These are phyloP conservation scores for Fusarium verticillioides DNA, from an alignment of 2,329 filamentous ascomycete species.

Conservation along the genomic window DNA sequence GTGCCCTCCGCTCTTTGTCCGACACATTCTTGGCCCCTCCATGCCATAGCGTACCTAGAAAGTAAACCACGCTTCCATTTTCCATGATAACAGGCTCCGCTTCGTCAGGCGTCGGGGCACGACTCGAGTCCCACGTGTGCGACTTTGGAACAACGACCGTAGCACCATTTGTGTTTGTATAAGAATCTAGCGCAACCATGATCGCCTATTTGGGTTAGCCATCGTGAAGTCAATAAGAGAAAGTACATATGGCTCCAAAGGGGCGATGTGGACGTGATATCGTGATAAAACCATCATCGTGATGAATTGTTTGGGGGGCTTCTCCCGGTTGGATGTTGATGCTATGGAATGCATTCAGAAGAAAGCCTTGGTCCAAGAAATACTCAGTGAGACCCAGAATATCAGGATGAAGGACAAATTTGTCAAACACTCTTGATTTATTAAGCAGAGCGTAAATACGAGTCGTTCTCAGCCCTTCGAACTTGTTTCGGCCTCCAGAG, in stretches of 20 bases:
- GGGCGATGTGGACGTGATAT: background rate
- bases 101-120: background rate
- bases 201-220: background rate
- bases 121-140: background rate
- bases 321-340: background rate
- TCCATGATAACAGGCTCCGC: background rate
- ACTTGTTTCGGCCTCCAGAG: background rate
- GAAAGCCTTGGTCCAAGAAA: background rate
- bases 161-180: background rate
- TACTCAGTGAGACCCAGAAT: background rate
- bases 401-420: background rate
- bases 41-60: background rate
- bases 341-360: background rate
- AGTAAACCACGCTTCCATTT: background rate
- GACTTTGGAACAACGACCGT: background rate
- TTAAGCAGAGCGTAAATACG: background rate
- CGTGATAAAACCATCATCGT: background rate
- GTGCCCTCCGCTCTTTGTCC: background rate
- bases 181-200: background rate
- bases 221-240: fast-evolving
- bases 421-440: background rate
- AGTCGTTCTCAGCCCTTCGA: background rate
- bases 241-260: background rate
- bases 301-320: background rate
- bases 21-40: background rate